Evolutionary conservation across 1,284 basidiomycete genomes (phyloP).

Genomic region (Grifola frondosa): DNA sequence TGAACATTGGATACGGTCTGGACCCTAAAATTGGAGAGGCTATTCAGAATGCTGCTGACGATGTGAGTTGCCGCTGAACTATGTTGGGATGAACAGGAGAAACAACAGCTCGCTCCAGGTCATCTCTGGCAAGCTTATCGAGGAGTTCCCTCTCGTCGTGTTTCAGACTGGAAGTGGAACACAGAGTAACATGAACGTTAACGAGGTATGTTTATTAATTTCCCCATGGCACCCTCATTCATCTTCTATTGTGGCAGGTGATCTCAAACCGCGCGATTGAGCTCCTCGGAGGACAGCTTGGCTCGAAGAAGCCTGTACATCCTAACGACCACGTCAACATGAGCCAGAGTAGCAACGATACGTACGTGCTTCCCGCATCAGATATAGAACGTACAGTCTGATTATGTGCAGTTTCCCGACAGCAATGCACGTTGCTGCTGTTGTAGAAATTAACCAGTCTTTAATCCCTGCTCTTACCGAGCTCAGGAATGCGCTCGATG

Average conservation of each 20-base stretch:
- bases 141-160: slow-evolving; percentile 97
- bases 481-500: slow-evolving; percentile 81
- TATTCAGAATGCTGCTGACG: slow-evolving; percentile 93
- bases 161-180: slow-evolving; percentile 99
- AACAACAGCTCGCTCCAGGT: too few species aligned
- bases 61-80: slow-evolving; percentile 51
- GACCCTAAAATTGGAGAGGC: slow-evolving; percentile 88
- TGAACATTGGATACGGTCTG: slow-evolving; percentile 90
- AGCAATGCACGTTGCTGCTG: slow-evolving; percentile 98
- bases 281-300: slow-evolving; percentile 92
- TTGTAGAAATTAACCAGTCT: slow-evolving; percentile 80
- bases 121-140: slow-evolving; percentile 91
- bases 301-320: slow-evolving; percentile 97
- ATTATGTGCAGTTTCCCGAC: slow-evolving; percentile 82
- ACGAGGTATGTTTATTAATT: slow-evolving; percentile 69
- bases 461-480: slow-evolving; percentile 87
- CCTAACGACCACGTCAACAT: slow-evolving; percentile 99
- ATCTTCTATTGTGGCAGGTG: slow-evolving; percentile 51
- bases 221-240: background rate
- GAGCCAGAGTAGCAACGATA: slow-evolving; percentile 99
- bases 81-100: background rate
- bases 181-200: slow-evolving; percentile 99
- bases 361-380: slow-evolving; percentile 47
- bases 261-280: slow-evolving; percentile 99
- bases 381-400: background rate